These are phyloP conservation scores for Xylaria sp. DNA, from an alignment of 2,329 filamentous ascomycete species.

Conservation along the genomic window DNA sequence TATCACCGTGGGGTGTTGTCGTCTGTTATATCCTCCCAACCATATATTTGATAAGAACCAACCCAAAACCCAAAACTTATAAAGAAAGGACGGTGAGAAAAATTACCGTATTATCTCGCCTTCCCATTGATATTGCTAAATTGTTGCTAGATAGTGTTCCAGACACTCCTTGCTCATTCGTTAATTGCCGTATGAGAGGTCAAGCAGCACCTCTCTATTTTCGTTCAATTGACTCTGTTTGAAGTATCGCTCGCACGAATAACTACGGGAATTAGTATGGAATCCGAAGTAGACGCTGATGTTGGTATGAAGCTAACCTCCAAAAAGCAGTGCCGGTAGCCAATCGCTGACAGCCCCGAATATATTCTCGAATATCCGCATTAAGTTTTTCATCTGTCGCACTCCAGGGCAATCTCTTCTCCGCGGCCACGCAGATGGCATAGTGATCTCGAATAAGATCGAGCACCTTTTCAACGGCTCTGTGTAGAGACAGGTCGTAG, in stretches of 20 bases:
- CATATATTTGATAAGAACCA: not conserved
- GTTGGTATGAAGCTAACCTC: conserved; percentile 39
- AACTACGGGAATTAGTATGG: conserved; percentile 38
- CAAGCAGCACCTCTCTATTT: conserved; percentile 42
- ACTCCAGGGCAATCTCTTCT: conserved; percentile 47
- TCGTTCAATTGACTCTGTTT: conserved; percentile 43
- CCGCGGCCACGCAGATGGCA: conserved; percentile 43
- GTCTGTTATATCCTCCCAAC: not conserved
- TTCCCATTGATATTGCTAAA: not conserved
- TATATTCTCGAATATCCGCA: conserved; percentile 43
- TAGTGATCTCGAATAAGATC: conserved; percentile 48
- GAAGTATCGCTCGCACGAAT: conserved; percentile 46
- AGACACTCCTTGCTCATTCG: not conserved
- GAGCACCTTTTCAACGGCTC: conserved; percentile 41
- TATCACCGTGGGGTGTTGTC: conserved; percentile 1
- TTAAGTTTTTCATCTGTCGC: conserved; percentile 45
- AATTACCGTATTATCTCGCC: not conserved
- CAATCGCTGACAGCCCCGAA: conserved; percentile 44
- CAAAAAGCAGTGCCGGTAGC: conserved; percentile 47
- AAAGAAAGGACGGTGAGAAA: not conserved
- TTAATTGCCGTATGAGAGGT: conserved; percentile 41
- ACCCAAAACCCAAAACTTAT: not conserved
- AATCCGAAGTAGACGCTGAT: not conserved
- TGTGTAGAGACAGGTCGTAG: conserved; percentile 41
- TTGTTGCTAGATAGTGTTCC: not conserved